These are phyloP conservation scores for Neoboletus brunneissimus DNA, from an alignment of 768 basidiomycete genomes.

Conservation along the genomic window DNA sequence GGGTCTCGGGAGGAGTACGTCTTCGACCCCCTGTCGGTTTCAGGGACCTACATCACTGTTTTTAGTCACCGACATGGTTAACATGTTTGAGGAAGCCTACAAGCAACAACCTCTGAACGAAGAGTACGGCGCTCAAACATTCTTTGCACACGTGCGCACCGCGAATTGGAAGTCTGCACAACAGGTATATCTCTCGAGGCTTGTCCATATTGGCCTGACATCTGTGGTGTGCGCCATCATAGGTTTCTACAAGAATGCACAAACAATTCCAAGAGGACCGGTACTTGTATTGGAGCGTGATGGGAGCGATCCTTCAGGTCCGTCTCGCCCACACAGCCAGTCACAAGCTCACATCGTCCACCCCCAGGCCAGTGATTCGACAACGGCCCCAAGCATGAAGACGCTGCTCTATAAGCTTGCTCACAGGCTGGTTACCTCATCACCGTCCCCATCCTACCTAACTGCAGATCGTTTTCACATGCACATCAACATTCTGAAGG, in stretches of 20 bases:
- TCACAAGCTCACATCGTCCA: constrained; percentile 9
- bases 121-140: constrained; percentile 79
- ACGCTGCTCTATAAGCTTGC: constrained; percentile 73
- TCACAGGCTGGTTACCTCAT: constrained; percentile 65
- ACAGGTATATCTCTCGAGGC: constrained; percentile 46
- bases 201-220: constrained; percentile 2
- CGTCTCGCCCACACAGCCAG: constrained; percentile 1
- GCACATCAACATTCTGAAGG: constrained; percentile 67
- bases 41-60: background rate
- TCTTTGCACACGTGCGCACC: constrained; percentile 80
- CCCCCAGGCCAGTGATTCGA: constrained; percentile 66
- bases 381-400: constrained; percentile 61
- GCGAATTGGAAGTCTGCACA: constrained; percentile 86
- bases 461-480: constrained; percentile 77
- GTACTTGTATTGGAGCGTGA: constrained; percentile 81
- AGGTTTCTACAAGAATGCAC: constrained; percentile 80
- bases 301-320: constrained; percentile 79
- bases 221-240: background rate
- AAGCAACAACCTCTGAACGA: constrained; percentile 79
- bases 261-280: constrained; percentile 82
- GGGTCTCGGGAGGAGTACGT: constrained; percentile 66
- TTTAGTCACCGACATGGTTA: constrained; percentile 72
- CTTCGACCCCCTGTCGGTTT: background rate
- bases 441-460: constrained; percentile 59
- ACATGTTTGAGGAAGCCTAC: constrained; percentile 85